Percentiles rank a stretch among this genome's conserved stretches.
These are phyloP conservation scores for Vitis vinifera DNA, from an alignment of 164 flowering plant species.

Conservation along the genomic window ASM3070453v1 NC_081805.1:11264001-11264500, in stretches of 20 bases:
- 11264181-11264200: background rate
- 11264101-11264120: no score
- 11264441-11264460: constrained; percentile 26
- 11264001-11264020: no score
- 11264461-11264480: constrained; percentile 31
- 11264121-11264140: no score
- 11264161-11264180: no score
- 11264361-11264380: background rate
- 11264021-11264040: no score
- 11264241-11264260: constrained; percentile 50
- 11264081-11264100: no score
- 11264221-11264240: background rate
- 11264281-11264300: constrained; percentile 77
- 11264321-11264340: background rate
- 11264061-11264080: no score
- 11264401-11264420: background rate
- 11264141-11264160: no score
- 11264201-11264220: background rate
- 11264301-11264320: constrained; percentile 35
- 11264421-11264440: constrained; percentile 18
- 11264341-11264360: background rate
- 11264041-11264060: no score
- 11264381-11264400: background rate
- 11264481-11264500: constrained; percentile 16
- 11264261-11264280: constrained; percentile 62